A percentile compares a stretch with the other conserved stretches of the same genome.
Conservation (phyloP, 1,284 basidiomycete species). For the Caloboletus firmus region DNA sequence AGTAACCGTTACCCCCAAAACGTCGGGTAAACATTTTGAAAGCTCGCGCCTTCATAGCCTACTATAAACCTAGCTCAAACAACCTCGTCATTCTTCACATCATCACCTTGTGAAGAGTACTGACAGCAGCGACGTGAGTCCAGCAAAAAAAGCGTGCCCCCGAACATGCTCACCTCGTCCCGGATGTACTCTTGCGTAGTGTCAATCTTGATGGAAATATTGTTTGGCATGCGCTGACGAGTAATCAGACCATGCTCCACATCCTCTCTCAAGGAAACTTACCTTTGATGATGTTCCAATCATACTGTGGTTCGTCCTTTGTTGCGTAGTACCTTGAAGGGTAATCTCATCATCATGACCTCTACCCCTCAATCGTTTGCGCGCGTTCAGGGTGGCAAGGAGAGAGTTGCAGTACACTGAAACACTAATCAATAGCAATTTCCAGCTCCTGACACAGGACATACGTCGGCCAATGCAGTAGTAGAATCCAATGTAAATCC, state of each 20-base stretch:
- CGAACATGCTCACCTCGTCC: constrained; percentile 23
- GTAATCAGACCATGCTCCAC: neutral
- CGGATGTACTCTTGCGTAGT: constrained; percentile 25
- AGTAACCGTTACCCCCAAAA: constrained; percentile 8
- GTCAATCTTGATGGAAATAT: constrained; percentile 31
- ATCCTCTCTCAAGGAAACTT: neutral
- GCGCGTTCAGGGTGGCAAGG: constrained; percentile 51
- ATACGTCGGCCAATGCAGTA: constrained; percentile 50
- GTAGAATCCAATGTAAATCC: constrained; percentile 52
- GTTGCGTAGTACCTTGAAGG: neutral
- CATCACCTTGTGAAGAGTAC: no score
- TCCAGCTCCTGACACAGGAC: constrained; percentile 11
- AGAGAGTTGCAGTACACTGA: constrained; percentile 52
- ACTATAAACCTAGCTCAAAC: neutral
- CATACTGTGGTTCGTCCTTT: constrained; percentile 6
- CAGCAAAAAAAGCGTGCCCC: neutral
- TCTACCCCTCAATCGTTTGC: constrained; percentile 35
- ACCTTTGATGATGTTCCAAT: constrained; percentile 13
- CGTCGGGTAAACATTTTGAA: neutral
- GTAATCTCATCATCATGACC: constrained; percentile 4
- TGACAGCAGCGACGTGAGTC: neutral
- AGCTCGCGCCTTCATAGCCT: no score
- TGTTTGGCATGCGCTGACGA: constrained; percentile 18
- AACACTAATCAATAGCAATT: neutral
- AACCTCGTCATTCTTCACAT: neutral